Evolutionary conservation across 2,329 filamentous ascomycete genomes (phyloP).

Genomic region (Botrytis pseudocinerea): DNA sequence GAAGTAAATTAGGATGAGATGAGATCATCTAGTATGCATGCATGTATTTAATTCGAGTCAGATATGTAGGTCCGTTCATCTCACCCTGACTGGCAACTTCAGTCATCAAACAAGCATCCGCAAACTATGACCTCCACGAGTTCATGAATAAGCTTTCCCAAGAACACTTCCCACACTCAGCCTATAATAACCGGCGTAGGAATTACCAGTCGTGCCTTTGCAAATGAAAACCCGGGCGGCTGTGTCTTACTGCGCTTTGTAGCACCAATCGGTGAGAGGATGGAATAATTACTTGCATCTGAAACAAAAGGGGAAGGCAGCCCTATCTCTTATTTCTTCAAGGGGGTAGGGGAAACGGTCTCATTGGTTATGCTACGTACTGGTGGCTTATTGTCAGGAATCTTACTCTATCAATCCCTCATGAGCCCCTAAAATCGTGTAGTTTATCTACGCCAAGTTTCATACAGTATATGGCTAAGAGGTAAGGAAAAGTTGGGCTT

Average conservation of each 20-base stretch:
- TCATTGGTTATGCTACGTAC: not conserved
- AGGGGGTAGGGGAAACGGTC: not conserved
- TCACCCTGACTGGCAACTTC: not conserved
- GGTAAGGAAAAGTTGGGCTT: not conserved
- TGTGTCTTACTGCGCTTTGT: not conserved
- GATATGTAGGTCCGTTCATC: not conserved
- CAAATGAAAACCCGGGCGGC: too few species aligned
- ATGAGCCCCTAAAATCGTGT: not conserved
- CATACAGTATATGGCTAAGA: not conserved
- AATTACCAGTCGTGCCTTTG: not conserved
- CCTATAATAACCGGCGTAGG: not conserved
- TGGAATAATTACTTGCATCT: not conserved
- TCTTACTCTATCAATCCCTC: not conserved
- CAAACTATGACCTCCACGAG: not conserved
- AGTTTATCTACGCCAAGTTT: not conserved
- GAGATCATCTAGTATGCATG: not conserved
- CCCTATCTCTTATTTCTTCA: slow-evolving; percentile 14
- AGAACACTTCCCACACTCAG: not conserved
- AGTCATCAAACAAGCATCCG: not conserved
- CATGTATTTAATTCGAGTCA: not conserved
- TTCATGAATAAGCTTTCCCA: not conserved
- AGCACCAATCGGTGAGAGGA: not conserved
- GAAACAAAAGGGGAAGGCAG: slow-evolving; percentile 10
- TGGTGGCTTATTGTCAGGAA: not conserved
- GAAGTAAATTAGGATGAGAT: not conserved